Evolutionary conservation across 495 filamentous ascomycete genomes (phyloP), one percentile per base, ranked within the genome.

Genomic region (Jackrogersella multiformis): DNA sequence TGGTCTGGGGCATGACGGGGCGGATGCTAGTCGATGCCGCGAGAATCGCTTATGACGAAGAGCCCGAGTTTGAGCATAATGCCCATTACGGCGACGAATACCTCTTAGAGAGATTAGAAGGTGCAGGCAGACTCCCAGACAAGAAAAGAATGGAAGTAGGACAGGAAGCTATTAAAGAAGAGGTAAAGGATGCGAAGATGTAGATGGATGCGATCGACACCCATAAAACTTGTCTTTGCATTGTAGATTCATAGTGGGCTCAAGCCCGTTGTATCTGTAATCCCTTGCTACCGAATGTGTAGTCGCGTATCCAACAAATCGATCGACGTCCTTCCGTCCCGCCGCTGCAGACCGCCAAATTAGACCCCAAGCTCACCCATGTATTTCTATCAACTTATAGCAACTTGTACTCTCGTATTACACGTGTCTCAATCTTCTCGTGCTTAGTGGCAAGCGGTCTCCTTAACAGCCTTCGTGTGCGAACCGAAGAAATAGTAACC

Each of bases 1-100:
- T 90, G 18, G 92, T 97, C 5, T 97, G 91, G 82, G 93, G 93
- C 16, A 94, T 97, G 91, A 97, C 94, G 45, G 93, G 92, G 6
- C 80, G 92, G 36, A 94, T 97, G 26, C 69, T 97, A 36, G 90
- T 97, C 2, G 94, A 97, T 76, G 88, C 89, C 2, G 93, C 94
- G 8, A 83, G 91, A 41, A 80, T 97, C 10, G 94, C 94, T 38
- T 97, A 94, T 75, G 88, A 76, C 2, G 80, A 87, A 77, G 86
- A 91, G 68, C 93, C 94, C 34, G 90, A 93, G 76, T 96, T 96
- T 79, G 90, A 85, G 74, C 88, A 93, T 70, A 92, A 93, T 71
- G 76, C 76, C n/a, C 83, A 91, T 71, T 87, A 89, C 70, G 93
- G 93, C 0, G 93, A 96, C 73, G 92, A 96, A 79, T 78, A 77